Evolutionary conservation across 208 protist species (phyloP).

Genomic region (Leishmania tarentolae): DNA sequence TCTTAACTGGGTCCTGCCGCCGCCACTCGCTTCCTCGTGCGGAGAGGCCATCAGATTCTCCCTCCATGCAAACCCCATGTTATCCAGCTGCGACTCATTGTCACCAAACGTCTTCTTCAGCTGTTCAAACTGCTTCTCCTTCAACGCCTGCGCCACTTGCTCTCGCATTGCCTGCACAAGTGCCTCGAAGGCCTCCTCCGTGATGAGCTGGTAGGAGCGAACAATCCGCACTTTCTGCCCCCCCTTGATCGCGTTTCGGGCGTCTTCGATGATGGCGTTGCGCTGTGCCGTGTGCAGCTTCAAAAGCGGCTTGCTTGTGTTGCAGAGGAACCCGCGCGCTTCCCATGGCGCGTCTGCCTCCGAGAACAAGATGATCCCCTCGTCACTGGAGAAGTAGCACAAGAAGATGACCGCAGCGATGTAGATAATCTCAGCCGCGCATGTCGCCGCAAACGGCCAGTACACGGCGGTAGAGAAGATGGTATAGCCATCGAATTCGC

Average conservation of each 20-base stretch:
- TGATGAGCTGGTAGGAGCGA: constrained; percentile 85
- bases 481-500: constrained; percentile 68
- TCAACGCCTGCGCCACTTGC: constrained; percentile 49
- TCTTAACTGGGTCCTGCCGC: constrained; percentile 6
- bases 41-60: constrained; percentile 37
- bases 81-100: constrained; percentile 63
- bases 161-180: constrained; percentile 81
- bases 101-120: constrained; percentile 75
- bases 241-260: constrained; percentile 58
- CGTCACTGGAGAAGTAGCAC: constrained; percentile 50
- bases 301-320: constrained; percentile 68
- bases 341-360: constrained; percentile 85
- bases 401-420: constrained; percentile 41
- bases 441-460: constrained; percentile 69
- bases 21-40: constrained; percentile 7
- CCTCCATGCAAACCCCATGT: constrained; percentile 56
- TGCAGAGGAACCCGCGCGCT: constrained; percentile 56
- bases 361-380: constrained; percentile 64
- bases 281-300: constrained; percentile 84
- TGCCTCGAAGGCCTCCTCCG: constrained; percentile 74
- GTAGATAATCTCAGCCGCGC: constrained; percentile 58
- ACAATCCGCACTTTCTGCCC: constrained; percentile 84
- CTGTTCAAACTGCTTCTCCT: constrained; percentile 81
- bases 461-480: constrained; percentile 75
- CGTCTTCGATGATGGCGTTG: constrained; percentile 81